Percentiles rank a stretch among this genome's conserved stretches.
These are phyloP conservation scores for Amphirosellinia nigrospora DNA, from an alignment of 495 filamentous ascomycete genomes.

Conservation along the genomic window DNA sequence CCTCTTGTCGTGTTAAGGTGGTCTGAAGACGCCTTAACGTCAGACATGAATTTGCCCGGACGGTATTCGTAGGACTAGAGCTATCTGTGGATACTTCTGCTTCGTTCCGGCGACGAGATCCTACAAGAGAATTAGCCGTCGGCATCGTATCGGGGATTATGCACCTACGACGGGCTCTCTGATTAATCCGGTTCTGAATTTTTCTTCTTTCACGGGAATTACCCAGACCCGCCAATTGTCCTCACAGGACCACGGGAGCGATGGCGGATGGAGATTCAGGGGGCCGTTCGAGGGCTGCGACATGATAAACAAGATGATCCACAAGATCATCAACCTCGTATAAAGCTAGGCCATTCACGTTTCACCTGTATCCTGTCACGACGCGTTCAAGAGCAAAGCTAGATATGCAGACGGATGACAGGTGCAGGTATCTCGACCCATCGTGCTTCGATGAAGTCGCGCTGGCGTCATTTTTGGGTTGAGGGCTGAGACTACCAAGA, in stretches of 20 bases:
- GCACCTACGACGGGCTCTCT: constrained; percentile 4
- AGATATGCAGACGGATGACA: constrained; percentile 19
- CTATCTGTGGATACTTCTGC: background rate
- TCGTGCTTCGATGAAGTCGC: background rate
- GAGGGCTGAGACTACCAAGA: background rate
- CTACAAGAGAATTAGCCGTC: background rate
- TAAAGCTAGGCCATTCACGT: background rate
- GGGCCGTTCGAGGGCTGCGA: background rate
- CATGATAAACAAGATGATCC: background rate
- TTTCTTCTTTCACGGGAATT: constrained; percentile 5
- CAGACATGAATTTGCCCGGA: background rate
- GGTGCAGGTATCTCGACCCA: background rate
- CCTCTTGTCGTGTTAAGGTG: background rate
- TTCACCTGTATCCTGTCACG: background rate
- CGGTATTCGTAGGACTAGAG: background rate
- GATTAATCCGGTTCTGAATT: constrained; percentile 18
- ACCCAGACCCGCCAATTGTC: constrained; percentile 1
- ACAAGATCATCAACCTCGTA: background rate
- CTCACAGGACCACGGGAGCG: background rate
- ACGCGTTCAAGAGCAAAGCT: background rate
- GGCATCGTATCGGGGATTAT: too few relatives aligned
- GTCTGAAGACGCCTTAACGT: background rate
- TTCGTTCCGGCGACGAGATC: constrained; percentile 11
- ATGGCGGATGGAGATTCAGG: background rate
- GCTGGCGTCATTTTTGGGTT: background rate